A percentile compares a stretch with the other conserved stretches of the same genome.
Evolutionary conservation across 2,329 filamentous ascomycete species (phyloP).

Genomic region (Fusarium mangiferae): DNA sequence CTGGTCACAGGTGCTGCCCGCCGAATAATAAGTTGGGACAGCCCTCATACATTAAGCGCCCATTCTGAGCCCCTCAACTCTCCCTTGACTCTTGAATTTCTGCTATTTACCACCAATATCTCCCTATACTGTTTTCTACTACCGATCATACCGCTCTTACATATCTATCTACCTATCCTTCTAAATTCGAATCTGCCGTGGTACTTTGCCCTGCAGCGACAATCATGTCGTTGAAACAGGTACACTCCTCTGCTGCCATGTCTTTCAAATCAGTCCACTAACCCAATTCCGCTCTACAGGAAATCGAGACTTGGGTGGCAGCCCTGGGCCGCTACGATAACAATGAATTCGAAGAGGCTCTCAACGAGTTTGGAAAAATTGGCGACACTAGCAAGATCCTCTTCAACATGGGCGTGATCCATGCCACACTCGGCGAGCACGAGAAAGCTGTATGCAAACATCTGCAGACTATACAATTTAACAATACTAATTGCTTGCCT

Average conservation of each 20-base stretch:
- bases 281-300: conserved; percentile 62
- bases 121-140: conserved; percentile 17
- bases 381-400: conserved; percentile 97
- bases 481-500: conserved; percentile 19
- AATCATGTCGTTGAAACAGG: conserved; percentile 71
- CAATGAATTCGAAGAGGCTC: conserved; percentile 93
- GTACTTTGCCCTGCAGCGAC: conserved; percentile 41
- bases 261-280: conserved; percentile 24
- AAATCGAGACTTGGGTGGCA: conserved; percentile 98
- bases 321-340: conserved; percentile 94
- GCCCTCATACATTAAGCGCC: conserved; percentile 44
- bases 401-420: conserved; percentile 98
- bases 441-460: conserved; percentile 82
- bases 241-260: conserved; percentile 48
- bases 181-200: conserved; percentile 23
- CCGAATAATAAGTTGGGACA: conserved; percentile 45
- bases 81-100: conserved; percentile 32
- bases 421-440: conserved; percentile 95
- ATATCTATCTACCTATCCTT: conserved; percentile 6
- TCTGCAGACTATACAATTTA: neutral
- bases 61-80: conserved; percentile 27
- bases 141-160: neutral
- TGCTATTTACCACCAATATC: conserved; percentile 29
- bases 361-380: conserved; percentile 86
- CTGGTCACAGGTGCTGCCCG: conserved; percentile 35